Percentiles rank a stretch among this genome's conserved stretches.
Conservation (phyloP, 1,284 basidiomycete species). For the Salmacisia buchloeana region DNA sequence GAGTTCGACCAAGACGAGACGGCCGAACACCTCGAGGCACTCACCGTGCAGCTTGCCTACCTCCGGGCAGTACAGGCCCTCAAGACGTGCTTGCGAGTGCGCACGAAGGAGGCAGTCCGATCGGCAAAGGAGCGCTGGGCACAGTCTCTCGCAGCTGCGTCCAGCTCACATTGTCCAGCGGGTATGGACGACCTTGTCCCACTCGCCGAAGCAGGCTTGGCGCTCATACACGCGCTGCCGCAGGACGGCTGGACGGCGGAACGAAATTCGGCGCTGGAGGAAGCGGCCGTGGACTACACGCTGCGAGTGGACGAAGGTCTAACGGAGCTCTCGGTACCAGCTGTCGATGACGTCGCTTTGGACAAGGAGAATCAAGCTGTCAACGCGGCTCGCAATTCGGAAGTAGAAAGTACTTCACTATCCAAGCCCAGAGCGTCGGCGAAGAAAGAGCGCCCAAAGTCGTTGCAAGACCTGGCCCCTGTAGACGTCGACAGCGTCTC, state of each 20-base stretch:
- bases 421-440: neutral
- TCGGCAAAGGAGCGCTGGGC: neutral
- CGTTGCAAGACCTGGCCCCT: neutral
- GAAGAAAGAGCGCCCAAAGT: neutral
- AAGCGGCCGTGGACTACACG: neutral
- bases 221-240: neutral
- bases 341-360: neutral
- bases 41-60: neutral
- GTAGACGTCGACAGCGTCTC: neutral
- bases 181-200: neutral
- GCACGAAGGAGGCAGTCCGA: neutral
- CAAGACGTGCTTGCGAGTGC: neutral
- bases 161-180: neutral
- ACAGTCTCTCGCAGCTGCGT: neutral
- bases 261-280: neutral
- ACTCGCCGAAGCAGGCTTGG: neutral
- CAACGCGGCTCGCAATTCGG: neutral
- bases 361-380: neutral
- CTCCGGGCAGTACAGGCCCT: neutral
- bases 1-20: neutral
- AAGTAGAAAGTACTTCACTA: neutral
- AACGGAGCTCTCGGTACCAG: neutral
- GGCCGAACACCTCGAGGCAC: neutral
- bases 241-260: neutral
- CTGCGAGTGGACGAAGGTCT: neutral